phyloP scores from a whole-genome alignment of 139 green algal genomes.

The Coelastrella sp. region DNA sequence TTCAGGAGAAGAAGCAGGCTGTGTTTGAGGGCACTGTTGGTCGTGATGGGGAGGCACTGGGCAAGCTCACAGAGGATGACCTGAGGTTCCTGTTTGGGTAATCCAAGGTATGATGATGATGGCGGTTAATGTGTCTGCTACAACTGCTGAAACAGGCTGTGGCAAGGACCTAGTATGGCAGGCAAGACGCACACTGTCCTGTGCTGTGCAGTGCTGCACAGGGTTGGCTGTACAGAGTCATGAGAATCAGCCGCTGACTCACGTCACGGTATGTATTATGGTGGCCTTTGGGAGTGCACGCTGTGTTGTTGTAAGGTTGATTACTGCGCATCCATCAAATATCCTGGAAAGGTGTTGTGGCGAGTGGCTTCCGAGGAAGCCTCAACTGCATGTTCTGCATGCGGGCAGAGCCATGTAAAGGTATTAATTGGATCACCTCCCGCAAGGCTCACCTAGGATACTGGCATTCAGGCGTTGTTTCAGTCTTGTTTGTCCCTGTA shows the following conservation, averaged over 20 bases:
- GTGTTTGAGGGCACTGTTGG: slow-evolving; percentile 94
- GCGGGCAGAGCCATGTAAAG: too few species aligned
- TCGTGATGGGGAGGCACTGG: slow-evolving; percentile 80
- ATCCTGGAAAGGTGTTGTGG: too few species aligned
- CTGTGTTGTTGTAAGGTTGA: too few species aligned
- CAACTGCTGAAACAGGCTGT: slow-evolving; percentile 67
- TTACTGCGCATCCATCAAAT: too few species aligned
- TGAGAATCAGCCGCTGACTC: background rate
- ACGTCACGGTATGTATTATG: background rate
- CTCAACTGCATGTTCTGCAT: too few species aligned
- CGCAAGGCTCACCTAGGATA: too few species aligned
- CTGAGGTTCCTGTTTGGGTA: slow-evolving; percentile 91
- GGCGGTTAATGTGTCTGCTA: slow-evolving; percentile 80
- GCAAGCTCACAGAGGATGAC: slow-evolving; percentile 91
- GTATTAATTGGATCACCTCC: too few species aligned
- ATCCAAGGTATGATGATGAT: background rate
- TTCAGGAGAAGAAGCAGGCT: slow-evolving; percentile 92
- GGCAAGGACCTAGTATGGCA: slow-evolving; percentile 40
- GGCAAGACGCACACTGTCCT: background rate
- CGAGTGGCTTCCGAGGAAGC: too few species aligned
- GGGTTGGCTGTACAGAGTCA: background rate
- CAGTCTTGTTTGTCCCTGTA: too few species aligned
- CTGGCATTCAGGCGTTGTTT: too few species aligned
- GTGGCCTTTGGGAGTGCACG: background rate
- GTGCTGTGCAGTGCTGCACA: background rate